Evolutionary conservation across 768 basidiomycete genomes (phyloP).

Genomic region (Agaricus blazei): DNA sequence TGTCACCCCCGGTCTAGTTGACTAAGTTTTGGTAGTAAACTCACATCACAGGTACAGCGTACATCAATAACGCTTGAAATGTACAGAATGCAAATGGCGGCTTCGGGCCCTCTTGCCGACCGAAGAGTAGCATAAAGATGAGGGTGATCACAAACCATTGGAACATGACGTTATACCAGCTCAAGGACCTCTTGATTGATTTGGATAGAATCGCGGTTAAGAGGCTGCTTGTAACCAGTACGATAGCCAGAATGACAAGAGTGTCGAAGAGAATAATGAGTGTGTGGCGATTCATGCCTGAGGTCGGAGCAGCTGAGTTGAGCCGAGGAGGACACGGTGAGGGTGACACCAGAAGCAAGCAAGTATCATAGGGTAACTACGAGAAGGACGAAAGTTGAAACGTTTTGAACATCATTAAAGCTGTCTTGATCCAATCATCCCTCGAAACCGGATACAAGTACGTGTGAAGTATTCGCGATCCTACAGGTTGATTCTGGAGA

Average conservation of each 20-base stretch:
- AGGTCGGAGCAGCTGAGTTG: no score
- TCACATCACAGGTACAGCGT: neutral
- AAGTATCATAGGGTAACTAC: no score
- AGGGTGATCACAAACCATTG: neutral
- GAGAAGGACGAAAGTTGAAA: no score
- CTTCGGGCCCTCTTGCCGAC: neutral
- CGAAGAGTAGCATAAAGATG: neutral
- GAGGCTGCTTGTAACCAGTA: neutral
- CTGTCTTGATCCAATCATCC: no score
- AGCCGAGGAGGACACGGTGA: no score
- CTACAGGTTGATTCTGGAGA: no score
- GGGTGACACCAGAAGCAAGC: no score
- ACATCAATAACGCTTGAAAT: neutral
- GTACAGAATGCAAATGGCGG: neutral
- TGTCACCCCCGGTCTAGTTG: neutral
- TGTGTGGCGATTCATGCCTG: no score
- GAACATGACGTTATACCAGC: neutral
- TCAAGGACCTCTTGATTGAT: neutral
- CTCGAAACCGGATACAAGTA: no score
- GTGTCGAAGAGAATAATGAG: neutral
- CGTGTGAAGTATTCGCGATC: no score
- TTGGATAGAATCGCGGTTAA: neutral
- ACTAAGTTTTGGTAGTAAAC: neutral
- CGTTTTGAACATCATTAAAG: no score
- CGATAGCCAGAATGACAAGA: neutral